Evolutionary conservation across 345 rosid species (phyloP), one percentile per base, ranked within the genome.

Genomic region (Lumnitzera racemosa): DNA sequence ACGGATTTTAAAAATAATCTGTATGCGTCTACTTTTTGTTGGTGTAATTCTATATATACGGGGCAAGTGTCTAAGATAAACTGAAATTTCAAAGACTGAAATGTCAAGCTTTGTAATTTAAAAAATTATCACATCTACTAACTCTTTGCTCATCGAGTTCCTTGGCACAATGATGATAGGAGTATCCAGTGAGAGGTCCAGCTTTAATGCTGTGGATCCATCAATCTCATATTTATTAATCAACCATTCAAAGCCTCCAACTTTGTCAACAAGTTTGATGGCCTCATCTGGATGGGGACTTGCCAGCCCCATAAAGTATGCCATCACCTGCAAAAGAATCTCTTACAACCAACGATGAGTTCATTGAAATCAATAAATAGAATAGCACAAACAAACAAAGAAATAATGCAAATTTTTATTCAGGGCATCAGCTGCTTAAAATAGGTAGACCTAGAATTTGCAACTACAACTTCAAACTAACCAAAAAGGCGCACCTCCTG

Each of bases 221-320:
- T 94, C 99, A 67, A 94, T 88, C 74, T 94, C 99, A 65, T 83
- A 80, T 73, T 94, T 94, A 76, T 90, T 87, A 74, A 94, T 83
- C 59, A 90, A 75, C 99, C 99, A 86, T 88, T 94, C 99, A 74
- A 94, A 84, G 64, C 78, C 99, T 53, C 99, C 99, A 76, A 94
- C 97, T 81, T 88, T 94, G 74, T 90, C 99, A 61, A 84, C 97
- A 63, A 94, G 95, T 76, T 90, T 83, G 61, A 94, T 88, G 64
- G 85, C 96, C 81, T 94, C 99, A 77, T 94, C 97, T 58, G 89
- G 57, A 66, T 84, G 87, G 66, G 99, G 99, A 48, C 86, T 86
- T 46, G 97, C 95, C 75, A 94, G 96, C 76, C 78, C 97, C 96
- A 86, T 86, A 73, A 94, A 94, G 71, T 94, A 94, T 61, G 65